Conservation (phyloP, 176 grass and related monocot genomes). For the Ampelocalamus luodianensis region DNA sequence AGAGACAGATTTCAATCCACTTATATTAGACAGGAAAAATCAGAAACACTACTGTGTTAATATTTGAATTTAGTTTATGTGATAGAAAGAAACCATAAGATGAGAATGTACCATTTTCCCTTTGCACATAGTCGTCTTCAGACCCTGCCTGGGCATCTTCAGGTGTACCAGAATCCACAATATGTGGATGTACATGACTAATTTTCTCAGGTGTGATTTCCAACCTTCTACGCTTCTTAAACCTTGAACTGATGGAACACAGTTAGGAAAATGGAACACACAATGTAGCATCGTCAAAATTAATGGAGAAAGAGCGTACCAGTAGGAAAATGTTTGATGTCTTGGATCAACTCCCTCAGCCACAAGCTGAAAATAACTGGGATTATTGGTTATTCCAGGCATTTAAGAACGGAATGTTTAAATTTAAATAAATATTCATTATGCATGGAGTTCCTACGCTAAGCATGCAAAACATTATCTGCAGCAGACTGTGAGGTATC, state of each 20-base stretch:
- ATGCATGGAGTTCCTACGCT: constrained; percentile 17
- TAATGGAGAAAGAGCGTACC: constrained; percentile 50
- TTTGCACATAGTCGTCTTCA: constrained; percentile 64
- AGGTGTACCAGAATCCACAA: constrained; percentile 72
- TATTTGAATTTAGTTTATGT: not conserved
- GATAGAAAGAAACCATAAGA: constrained; percentile 41
- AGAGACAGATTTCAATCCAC: not conserved
- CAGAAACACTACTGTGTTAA: not conserved
- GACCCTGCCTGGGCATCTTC: constrained; percentile 62
- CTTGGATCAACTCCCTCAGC: constrained; percentile 88
- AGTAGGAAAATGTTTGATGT: constrained; percentile 92
- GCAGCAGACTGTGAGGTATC: not conserved
- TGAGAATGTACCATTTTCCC: constrained; percentile 65
- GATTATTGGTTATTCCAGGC: constrained; percentile 31
- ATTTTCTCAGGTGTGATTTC: constrained; percentile 50
- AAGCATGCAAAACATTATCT: constrained; percentile 9
- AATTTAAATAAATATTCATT: constrained; percentile 16
- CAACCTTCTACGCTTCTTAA: constrained; percentile 64
- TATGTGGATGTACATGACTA: constrained; percentile 74
- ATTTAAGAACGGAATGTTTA: constrained; percentile 2
- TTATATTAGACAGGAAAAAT: not conserved
- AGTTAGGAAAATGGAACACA: constrained; percentile 38
- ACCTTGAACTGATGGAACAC: constrained; percentile 65
- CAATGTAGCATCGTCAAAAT: constrained; percentile 14
- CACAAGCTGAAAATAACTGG: constrained; percentile 59